Base-by-base conservation (phyloP, 1,284 basidiomycete genomes). In the Pholiota adiposa region DNA sequence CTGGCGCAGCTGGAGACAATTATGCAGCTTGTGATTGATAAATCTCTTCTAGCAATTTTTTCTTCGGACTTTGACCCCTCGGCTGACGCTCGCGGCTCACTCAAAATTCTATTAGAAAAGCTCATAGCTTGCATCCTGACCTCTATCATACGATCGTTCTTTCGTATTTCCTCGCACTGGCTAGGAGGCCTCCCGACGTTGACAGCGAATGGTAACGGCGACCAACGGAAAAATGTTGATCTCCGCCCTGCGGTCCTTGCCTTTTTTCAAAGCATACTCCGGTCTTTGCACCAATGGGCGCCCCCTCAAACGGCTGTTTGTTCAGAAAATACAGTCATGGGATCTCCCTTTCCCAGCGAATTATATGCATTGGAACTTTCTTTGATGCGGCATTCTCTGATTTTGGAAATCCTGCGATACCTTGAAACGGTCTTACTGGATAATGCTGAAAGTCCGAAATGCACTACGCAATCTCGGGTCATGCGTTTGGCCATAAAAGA, bases 401-500 rank as follows among this genome's bases (percentile, higher is more conserved):
- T 64, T 16, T 41, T 67, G 51, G 63, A 58, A 34, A 56, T 44
- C 34, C 52, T 67, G 46, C 63, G 61, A 38, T 56, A 63, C 41
- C 54, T 65, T 16, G 48, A 57, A n/a, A 50, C 60, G 36, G 59
- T 64, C 21, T 41, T 63, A 12, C 11, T 25, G 2, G 49, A 58
- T n/a, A 34, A 33, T 6, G 19, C 41, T 34, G 12, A 34, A n/a
- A 29, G 18, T 8, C 16, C 25, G n/a, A 40, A 16, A 11, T 23
- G 41, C 38, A 33, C 21, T 27, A 60, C 46, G 11, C 38, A 54
- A 25, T 65, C 65, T 41, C 74, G 77, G 52, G 65, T 79, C 59
- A 67, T 69, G 58, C 72, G 69, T 49, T 73, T 86, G 33, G 80
- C 78, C 36, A 74, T 73, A 41, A 85, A 85, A 66, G 85, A 86